phyloP scores from a whole-genome alignment of 2,329 filamentous ascomycete genomes.

The Ophioceras dolichostomum region DNA sequence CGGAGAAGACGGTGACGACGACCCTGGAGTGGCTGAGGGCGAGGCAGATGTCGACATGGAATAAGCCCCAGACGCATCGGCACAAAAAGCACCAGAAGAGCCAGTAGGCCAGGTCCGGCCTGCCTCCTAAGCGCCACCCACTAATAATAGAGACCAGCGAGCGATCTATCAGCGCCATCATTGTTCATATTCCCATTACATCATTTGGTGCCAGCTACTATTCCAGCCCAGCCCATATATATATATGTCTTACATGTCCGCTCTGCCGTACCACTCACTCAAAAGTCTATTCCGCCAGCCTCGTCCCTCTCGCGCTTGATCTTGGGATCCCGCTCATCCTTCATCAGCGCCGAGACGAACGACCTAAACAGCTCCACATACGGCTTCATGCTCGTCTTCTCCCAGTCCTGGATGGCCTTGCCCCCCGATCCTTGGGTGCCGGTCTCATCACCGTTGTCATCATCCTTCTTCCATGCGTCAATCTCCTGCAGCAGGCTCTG shows the following conservation, averaged over 20 bases:
- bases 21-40: constrained; percentile 3
- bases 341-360: constrained; percentile 69
- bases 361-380: constrained; percentile 82
- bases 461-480: constrained; percentile 57
- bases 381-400: constrained; percentile 90
- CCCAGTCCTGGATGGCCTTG: constrained; percentile 65
- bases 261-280: constrained; percentile 4
- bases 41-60: background rate
- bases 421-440: constrained; percentile 8
- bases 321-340: constrained; percentile 51
- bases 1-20: background rate
- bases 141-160: background rate
- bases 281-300: constrained; percentile 40
- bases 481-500: constrained; percentile 74
- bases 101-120: too few relatives aligned
- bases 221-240: background rate
- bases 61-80: too few relatives aligned
- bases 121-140: too few relatives aligned
- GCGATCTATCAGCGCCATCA: background rate
- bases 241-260: too few relatives aligned
- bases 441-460: constrained; percentile 24
- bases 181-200: too few relatives aligned
- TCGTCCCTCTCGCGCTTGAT: constrained; percentile 46
- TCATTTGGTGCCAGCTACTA: background rate
- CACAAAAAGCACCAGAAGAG: too few relatives aligned